These are phyloP conservation scores for Pichia californica DNA, from an alignment of 805 yeast genomes.

Conservation along the genomic window DNA sequence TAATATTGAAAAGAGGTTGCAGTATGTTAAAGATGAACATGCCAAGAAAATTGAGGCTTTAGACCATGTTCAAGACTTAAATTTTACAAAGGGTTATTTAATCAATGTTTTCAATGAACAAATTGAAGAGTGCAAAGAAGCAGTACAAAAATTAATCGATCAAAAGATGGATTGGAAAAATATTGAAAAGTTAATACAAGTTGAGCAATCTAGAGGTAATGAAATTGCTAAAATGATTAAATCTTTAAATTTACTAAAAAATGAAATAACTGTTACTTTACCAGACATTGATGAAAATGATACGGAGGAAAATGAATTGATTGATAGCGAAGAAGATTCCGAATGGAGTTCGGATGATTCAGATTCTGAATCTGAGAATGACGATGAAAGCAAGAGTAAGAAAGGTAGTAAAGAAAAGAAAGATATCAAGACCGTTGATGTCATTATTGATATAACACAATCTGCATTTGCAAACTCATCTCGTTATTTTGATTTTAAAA, in stretches of 20 bases:
- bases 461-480: conserved; percentile 90
- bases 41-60: conserved; percentile 62
- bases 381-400: conserved; percentile 7
- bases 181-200: conserved; percentile 65
- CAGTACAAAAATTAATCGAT: conserved; percentile 60
- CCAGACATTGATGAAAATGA: conserved; percentile 39
- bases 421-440: conserved; percentile 33
- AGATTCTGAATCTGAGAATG: conserved; percentile 31
- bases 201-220: conserved; percentile 65
- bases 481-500: conserved; percentile 69
- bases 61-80: conserved; percentile 52
- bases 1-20: conserved; percentile 68
- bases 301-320: conserved; percentile 24
- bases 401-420: conserved; percentile 5
- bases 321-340: conserved; percentile 18
- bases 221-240: conserved; percentile 55
- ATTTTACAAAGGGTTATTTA: conserved; percentile 64
- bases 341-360: conserved; percentile 22
- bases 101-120: conserved; percentile 62
- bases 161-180: conserved; percentile 94
- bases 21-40: conserved; percentile 70
- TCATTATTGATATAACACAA: conserved; percentile 58
- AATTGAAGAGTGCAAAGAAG: conserved; percentile 64
- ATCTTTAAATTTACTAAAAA: conserved; percentile 66
- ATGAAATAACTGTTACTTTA: conserved; percentile 54